These are phyloP conservation scores for Aspergillus pseudoviridinutans DNA, from an alignment of 2,329 filamentous ascomycete genomes.

Conservation along the genomic window DNA sequence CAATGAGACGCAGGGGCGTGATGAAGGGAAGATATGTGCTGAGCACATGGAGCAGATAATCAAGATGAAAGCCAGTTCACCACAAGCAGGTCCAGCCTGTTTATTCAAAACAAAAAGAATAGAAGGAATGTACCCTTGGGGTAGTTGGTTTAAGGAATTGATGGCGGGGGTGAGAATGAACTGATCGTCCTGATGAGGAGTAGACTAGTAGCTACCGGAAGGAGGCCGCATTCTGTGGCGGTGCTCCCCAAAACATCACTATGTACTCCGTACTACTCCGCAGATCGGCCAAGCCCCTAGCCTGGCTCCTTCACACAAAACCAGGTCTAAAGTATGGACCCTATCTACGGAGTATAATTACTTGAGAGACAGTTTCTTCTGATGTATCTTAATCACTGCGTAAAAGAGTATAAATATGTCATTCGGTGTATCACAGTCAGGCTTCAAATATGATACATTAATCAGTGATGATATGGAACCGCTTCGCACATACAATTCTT, in stretches of 20 bases:
- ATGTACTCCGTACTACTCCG: slow-evolving; percentile 5
- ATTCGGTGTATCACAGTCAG: not conserved
- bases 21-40: slow-evolving; percentile 10
- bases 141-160: not conserved
- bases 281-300: slow-evolving; percentile 13
- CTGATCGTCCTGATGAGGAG: not conserved
- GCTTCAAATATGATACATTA: not conserved
- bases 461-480: not conserved
- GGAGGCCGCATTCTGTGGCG: slow-evolving; percentile 6
- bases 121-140: slow-evolving; percentile 1
- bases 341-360: not conserved
- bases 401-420: not conserved
- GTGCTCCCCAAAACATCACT: slow-evolving; percentile 3
- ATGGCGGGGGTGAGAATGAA: slow-evolving; percentile 1
- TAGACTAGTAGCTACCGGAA: not conserved
- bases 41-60: slow-evolving; percentile 5
- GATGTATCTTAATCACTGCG: no score
- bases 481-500: not conserved
- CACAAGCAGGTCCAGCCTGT: slow-evolving; percentile 35
- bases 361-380: no score
- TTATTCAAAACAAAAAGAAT: not conserved
- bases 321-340: not conserved
- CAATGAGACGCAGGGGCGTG: slow-evolving; percentile 8
- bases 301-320: not conserved
- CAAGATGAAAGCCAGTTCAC: slow-evolving; percentile 8